phyloP scores from a whole-genome alignment of 1,139 yeast genomes.

The Eremothecium gossypii region DNA sequence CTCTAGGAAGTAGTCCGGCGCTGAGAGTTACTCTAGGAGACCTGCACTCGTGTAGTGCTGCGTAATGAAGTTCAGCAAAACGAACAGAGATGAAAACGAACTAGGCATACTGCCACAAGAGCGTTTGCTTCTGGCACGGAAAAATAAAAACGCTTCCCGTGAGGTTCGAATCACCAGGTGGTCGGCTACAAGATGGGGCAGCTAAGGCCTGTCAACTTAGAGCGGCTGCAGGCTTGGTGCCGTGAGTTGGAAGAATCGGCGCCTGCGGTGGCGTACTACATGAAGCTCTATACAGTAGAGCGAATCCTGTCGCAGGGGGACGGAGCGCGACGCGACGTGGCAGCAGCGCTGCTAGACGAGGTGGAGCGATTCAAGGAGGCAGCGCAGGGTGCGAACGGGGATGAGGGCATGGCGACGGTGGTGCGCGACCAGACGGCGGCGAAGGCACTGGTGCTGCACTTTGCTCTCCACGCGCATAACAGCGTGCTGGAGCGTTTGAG shows the following conservation, averaged over 20 bases:
- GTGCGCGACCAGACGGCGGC: slow-evolving; percentile 24
- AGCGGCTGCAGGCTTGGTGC: slow-evolving; percentile 1
- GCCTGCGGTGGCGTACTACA: slow-evolving; percentile 24
- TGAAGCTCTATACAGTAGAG: slow-evolving; percentile 25
- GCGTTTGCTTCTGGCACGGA: neutral
- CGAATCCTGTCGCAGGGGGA: slow-evolving; percentile 15
- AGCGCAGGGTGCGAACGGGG: slow-evolving; percentile 9
- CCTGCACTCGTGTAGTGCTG: too few species aligned
- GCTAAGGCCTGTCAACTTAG: neutral
- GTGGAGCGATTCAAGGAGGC: slow-evolving; percentile 22
- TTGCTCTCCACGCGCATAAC: slow-evolving; percentile 26
- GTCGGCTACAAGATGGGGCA: neutral
- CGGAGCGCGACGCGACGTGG: slow-evolving; percentile 17
- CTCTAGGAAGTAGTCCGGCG: neutral
- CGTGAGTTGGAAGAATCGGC: neutral
- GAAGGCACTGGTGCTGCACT: slow-evolving; percentile 21
- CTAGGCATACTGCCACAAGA: neutral
- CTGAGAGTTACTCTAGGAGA: too few species aligned
- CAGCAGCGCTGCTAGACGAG: slow-evolving; percentile 19
- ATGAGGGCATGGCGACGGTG: slow-evolving; percentile 12
- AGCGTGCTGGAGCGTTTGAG: slow-evolving; percentile 20
- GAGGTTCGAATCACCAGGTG: neutral
- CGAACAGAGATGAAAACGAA: neutral
- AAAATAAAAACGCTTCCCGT: too few species aligned
- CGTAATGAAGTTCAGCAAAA: too few species aligned